These are phyloP conservation scores for Vitis rupestris DNA, from an alignment of 164 flowering plant species.

Conservation along the genomic window DNA sequence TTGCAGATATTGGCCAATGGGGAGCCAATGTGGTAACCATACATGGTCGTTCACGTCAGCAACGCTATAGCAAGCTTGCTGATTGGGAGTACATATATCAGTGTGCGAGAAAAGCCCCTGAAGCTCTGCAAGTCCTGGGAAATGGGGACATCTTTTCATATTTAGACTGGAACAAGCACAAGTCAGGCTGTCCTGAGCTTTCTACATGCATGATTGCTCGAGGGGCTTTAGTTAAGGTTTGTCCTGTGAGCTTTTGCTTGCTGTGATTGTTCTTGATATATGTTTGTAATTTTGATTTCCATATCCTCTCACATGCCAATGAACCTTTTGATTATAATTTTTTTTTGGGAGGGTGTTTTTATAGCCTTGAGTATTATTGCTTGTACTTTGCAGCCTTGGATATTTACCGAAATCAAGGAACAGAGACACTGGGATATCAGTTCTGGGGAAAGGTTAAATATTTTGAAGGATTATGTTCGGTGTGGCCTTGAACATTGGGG, in stretches of 20 bases:
- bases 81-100: constrained; percentile 90
- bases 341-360: neutral
- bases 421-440: constrained; percentile 98
- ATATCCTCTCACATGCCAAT: neutral
- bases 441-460: constrained; percentile 76
- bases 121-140: constrained; percentile 70
- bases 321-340: neutral
- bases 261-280: neutral
- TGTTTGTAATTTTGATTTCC: neutral
- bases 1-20: constrained; percentile 77
- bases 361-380: constrained; percentile 1
- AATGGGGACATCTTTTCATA: constrained; percentile 92
- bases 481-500: constrained; percentile 99
- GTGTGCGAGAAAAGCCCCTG: constrained; percentile 72
- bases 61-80: constrained; percentile 93
- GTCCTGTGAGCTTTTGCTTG: neutral
- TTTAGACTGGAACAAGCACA: constrained; percentile 83
- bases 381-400: constrained; percentile 78
- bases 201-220: constrained; percentile 90
- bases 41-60: constrained; percentile 96
- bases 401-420: constrained; percentile 96
- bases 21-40: constrained; percentile 91
- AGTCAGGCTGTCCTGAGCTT: constrained; percentile 67
- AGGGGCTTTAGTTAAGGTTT: constrained; percentile 88
- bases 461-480: constrained; percentile 73